Evolutionary conservation across 495 filamentous ascomycete genomes (phyloP).

Genomic region (Schizothecium vesticola): DNA sequence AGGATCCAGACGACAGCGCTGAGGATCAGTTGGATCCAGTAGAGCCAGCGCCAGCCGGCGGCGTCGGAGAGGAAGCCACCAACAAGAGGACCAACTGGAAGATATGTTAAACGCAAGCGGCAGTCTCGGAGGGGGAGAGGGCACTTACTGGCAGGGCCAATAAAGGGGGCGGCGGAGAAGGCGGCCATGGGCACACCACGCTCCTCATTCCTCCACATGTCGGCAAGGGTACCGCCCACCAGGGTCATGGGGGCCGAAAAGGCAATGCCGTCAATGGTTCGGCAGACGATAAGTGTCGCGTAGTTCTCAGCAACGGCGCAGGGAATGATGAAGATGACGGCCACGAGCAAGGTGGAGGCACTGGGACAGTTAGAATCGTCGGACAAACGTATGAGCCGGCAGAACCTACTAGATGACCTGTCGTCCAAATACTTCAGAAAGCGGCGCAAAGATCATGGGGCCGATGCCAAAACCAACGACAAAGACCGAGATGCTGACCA

Average conservation of each 20-base stretch:
- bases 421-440: slow-evolving; percentile 67
- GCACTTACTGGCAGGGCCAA: slow-evolving; percentile 61
- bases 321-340: slow-evolving; percentile 72
- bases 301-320: slow-evolving; percentile 72
- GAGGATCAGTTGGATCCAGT: slow-evolving; percentile 76
- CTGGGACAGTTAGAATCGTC: slow-evolving; percentile 7
- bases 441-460: slow-evolving; percentile 77
- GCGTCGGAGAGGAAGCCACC: slow-evolving; percentile 69
- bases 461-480: slow-evolving; percentile 76
- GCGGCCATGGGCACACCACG: slow-evolving; percentile 83
- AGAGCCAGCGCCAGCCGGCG: slow-evolving; percentile 76
- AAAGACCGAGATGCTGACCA: slow-evolving; percentile 66
- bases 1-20: slow-evolving; percentile 58
- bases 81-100: slow-evolving; percentile 56
- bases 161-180: slow-evolving; percentile 72
- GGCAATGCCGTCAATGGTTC: slow-evolving; percentile 71
- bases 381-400: background rate
- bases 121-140: no score
- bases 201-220: slow-evolving; percentile 77
- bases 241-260: slow-evolving; percentile 82
- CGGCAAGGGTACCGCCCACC: slow-evolving; percentile 74
- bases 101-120: slow-evolving; percentile 10
- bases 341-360: slow-evolving; percentile 53
- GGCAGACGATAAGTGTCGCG: slow-evolving; percentile 64
- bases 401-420: slow-evolving; percentile 54